Base-by-base conservation (phyloP, 495 filamentous ascomycete genomes). In the Neurospora cerealis region DNA sequence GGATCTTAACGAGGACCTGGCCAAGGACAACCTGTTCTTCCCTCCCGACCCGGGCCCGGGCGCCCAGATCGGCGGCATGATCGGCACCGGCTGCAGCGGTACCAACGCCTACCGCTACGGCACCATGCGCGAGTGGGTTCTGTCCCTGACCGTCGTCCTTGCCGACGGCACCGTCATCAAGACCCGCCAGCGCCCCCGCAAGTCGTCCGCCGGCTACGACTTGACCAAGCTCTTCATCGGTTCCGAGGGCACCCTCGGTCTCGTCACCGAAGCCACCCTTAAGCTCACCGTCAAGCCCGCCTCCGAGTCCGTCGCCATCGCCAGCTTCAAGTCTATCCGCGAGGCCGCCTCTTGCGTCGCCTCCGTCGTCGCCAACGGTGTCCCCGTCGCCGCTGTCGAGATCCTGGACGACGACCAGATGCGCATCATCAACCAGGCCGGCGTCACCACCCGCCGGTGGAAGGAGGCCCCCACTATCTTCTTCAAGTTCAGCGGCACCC, bases 61-160 rank as follows among this genome's bases (percentile, higher is more conserved):
- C 21, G 92, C 92, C 69, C 92, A 93, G 89, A 97, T 98, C 75
- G 95, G 95, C 44, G 95, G 95, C 48, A 98, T 98, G 95, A 90
- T 98, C 15, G 95, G 93, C 0, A 98, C 95, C 0, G 94, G 94
- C 39, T 98, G 95, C 86, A 92, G 89, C 74, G 95, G 95, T 41
- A 98, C 95, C 39, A 97, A 98, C 81, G 91, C 95, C 19, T 94
- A 96, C 78, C 87, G 93, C 34, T 98, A 97, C 79, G 95, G 95
- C 1, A 97, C 95, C 0, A 98, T 98, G 95, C 90, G 93, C 75
- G 95, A 98, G 78, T 98, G 95, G 94, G 95, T 98, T 0, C 83
- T 98, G 36, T 91, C 89, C 69, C 83, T 99, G 34, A 99, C 95
- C 0, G 93, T 97, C 13, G 96, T 99, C 0, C 85, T 98, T 48